phyloP scores from a whole-genome alignment of 768 basidiomycete species.

The Mycena chlorophos region DNA sequence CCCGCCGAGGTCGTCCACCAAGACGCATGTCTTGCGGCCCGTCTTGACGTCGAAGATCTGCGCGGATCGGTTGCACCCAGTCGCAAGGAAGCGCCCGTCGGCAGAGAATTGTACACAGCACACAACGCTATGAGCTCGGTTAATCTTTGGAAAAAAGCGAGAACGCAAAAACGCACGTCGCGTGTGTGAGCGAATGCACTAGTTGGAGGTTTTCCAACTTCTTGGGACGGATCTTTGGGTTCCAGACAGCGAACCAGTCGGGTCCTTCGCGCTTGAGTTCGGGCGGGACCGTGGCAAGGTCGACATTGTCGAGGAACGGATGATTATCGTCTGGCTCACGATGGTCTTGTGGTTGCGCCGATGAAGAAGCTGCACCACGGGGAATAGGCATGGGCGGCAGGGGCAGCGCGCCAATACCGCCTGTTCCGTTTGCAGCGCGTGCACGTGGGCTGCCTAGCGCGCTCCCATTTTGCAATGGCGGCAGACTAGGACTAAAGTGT shows the following conservation, averaged over 20 bases:
- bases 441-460: conserved; percentile 11
- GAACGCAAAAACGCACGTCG: conserved; percentile 54
- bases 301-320: conserved; percentile 44
- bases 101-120: conserved; percentile 96
- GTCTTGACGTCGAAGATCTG: conserved; percentile 95
- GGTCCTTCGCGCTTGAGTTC: conserved; percentile 65
- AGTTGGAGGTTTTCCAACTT: conserved; percentile 70
- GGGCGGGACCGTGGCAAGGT: conserved; percentile 45
- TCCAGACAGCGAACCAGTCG: conserved; percentile 89
- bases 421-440: neutral
- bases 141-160: neutral
- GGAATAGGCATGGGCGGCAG: conserved; percentile 2
- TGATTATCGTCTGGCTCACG: neutral
- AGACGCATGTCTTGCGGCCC: conserved; percentile 77
- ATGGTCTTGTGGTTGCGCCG: conserved; percentile 9
- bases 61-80: conserved; percentile 90
- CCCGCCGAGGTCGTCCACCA: conserved; percentile 73
- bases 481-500: conserved; percentile 11
- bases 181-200: conserved; percentile 80
- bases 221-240: conserved; percentile 60
- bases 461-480: neutral
- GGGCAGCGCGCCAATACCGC: too few relatives aligned
- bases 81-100: conserved; percentile 89
- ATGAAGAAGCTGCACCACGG: neutral
- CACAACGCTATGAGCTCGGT: conserved; percentile 44